Conservation (phyloP, 176 grass and related monocot species). For the Echinochloa phyllopogon region DNA sequence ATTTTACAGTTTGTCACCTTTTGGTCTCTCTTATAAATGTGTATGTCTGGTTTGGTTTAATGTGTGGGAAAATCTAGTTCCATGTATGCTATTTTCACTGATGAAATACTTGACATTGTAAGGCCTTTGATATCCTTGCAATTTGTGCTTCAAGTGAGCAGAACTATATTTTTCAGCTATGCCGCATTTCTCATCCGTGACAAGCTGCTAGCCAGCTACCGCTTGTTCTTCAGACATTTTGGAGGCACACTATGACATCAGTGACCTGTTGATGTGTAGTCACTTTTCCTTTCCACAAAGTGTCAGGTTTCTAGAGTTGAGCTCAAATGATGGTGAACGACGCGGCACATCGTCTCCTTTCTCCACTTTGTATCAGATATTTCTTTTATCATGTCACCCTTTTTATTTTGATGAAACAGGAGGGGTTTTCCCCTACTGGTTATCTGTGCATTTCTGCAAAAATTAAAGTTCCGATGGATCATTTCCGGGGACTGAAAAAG, state of each 20-base stretch:
- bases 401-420: too few species aligned
- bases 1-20: neutral
- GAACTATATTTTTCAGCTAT: conserved; percentile 8
- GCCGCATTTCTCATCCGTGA: conserved; percentile 10
- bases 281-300: conserved; percentile 44
- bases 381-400: conserved; percentile 7
- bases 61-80: neutral
- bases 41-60: neutral
- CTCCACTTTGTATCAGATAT: conserved; percentile 37
- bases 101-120: conserved; percentile 13
- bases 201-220: conserved; percentile 21
- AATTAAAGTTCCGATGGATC: conserved; percentile 23
- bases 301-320: conserved; percentile 18
- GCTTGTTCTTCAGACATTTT: conserved; percentile 41
- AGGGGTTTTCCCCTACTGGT: too few species aligned
- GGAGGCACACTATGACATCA: conserved; percentile 50
- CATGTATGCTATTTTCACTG: neutral
- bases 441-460: neutral
- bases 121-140: conserved; percentile 2
- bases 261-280: conserved; percentile 37
- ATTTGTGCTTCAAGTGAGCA: conserved; percentile 15
- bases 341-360: conserved; percentile 52
- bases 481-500: neutral
- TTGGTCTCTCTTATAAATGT: neutral
- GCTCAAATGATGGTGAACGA: conserved; percentile 49